Conservation (phyloP, 495 filamentous ascomycete species). For the Wilcoxina mikolae region DNA sequence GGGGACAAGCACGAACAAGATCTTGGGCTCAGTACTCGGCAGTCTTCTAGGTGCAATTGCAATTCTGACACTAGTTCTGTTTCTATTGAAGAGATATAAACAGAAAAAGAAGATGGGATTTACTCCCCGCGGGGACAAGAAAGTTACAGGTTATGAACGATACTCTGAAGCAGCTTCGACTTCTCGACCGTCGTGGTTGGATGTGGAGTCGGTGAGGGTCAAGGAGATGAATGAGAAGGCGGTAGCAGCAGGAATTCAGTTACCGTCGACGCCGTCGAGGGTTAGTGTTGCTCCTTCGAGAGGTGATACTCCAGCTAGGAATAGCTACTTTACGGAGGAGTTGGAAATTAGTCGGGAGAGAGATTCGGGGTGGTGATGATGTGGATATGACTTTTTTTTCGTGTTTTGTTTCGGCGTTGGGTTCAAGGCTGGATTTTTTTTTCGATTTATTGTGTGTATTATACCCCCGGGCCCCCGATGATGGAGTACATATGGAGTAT, state of each 20-base stretch:
- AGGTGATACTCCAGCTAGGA: neutral
- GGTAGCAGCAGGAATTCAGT: neutral
- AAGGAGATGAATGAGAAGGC: neutral
- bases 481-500: too few relatives aligned
- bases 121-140: too few relatives aligned
- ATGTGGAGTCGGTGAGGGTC: neutral
- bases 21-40: neutral
- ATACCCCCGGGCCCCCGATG: too few relatives aligned
- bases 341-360: too few relatives aligned
- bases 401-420: too few relatives aligned
- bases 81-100: neutral
- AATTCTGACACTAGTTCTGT: neutral
- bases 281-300: neutral
- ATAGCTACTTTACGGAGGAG: neutral
- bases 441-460: too few relatives aligned
- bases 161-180: neutral
- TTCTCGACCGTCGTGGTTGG: neutral
- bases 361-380: too few relatives aligned
- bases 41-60: neutral
- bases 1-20: neutral
- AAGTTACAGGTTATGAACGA: too few relatives aligned
- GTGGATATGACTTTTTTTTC: too few relatives aligned
- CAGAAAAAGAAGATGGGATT: too few relatives aligned
- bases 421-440: too few relatives aligned
- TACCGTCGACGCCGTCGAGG: neutral